Percentiles rank a stretch among this genome's conserved stretches.
These are phyloP conservation scores for Lepidopterella palustris DNA, from an alignment of 495 filamentous ascomycete genomes.

Conservation along the genomic window DNA sequence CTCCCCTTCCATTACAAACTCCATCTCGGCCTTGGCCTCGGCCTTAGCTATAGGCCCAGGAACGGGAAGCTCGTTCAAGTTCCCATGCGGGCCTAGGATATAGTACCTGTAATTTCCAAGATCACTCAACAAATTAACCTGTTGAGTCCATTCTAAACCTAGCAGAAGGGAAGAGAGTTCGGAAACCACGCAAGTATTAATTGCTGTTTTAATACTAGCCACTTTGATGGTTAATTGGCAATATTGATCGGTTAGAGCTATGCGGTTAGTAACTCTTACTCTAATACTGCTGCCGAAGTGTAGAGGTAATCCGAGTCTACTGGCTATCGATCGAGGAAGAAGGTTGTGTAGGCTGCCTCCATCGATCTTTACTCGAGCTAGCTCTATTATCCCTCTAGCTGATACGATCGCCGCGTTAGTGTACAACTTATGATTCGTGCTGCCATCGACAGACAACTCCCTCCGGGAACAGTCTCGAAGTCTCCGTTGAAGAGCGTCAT, in stretches of 20 bases:
- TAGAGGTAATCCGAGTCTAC: not conserved
- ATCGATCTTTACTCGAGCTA: not conserved
- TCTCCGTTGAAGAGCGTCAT: not conserved
- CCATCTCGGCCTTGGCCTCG: not conserved
- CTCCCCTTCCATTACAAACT: not conserved
- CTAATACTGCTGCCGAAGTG: not conserved
- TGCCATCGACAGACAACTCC: not conserved
- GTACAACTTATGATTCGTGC: not conserved
- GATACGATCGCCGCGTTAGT: not conserved
- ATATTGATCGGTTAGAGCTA: not conserved
- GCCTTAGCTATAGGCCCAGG: not conserved
- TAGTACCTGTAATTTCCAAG: not conserved
- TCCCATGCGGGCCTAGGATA: not conserved
- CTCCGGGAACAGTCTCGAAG: not conserved
- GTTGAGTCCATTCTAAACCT: not conserved
- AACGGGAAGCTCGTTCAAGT: not conserved
- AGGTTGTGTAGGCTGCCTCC: not conserved
- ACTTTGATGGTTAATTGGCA: not conserved
- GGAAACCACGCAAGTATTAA: not conserved
- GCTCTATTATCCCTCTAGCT: not conserved
- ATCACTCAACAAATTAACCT: slow-evolving; percentile 1
- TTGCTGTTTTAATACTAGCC: not conserved
- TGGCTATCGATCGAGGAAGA: not conserved
- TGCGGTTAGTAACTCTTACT: not conserved
- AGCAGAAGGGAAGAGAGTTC: not conserved